Base-by-base conservation (phyloP, 495 filamentous ascomycete species). In the Hypoxylon trugodes region DNA sequence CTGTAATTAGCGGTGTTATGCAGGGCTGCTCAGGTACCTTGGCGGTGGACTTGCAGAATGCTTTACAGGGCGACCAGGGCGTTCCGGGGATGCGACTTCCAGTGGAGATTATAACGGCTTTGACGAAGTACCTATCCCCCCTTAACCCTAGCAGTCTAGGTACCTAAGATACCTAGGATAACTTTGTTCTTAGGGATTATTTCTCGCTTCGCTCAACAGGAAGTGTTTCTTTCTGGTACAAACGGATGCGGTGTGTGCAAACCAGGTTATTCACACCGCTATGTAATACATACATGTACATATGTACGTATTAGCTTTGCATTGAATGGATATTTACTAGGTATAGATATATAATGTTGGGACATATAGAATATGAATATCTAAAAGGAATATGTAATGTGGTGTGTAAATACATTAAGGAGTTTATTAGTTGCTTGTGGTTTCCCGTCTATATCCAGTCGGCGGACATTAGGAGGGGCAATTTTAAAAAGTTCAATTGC, bases 1-100 rank as follows among this genome's bases (percentile, higher is more conserved):
- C 50, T 67, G 64, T 67, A 62, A 67, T 67, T 67, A 67, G 53
- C 58, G 59, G 64, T 66, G 52, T 62, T 59, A 67, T 67, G 64
- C 64, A 67, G 64, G 58, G 64, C 59, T 43, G 37, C n/a, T 26
- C 46, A 46, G 57, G 63, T 66, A 61, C 63, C 51, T 66, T 61
- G 56, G 63, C 48, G 52, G 63, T 61, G 57, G 62, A 38, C 53
- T 56, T 61, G 56, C 56, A 41, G 40, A 57, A 48, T n/a, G 33
- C 30, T 61, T 61, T 49, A 66, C 56, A 66, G 50, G 50, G 62
- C 62, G 51, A 46, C 35, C 28, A 49, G 61, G 46, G 37, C 45
- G 19, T 21, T 21, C 60, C 56, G 48, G 63, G 45, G 38, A 48
- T 61, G 26, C 12, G 21, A 36, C 25, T 53, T 56, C 18, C 55